Percentiles rank a stretch among this genome's conserved stretches.
phyloP scores from a whole-genome alignment of 805 yeast genomes.

The Candida patagonica region DNA sequence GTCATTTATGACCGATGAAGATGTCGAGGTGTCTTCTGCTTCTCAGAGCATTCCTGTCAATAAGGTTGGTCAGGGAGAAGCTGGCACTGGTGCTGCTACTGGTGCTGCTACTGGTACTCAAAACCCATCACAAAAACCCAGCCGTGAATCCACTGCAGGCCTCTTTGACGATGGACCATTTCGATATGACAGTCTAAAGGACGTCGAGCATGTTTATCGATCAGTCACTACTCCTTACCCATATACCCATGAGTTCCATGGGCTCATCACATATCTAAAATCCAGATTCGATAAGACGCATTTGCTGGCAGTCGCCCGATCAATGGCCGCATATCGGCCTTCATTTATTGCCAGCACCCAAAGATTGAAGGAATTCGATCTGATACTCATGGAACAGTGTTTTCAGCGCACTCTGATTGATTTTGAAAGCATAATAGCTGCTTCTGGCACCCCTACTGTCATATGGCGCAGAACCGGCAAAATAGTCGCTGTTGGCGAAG shows the following conservation, averaged over 20 bases:
- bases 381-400: constrained; percentile 51
- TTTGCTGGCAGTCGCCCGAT: constrained; percentile 30
- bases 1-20: constrained; percentile 1
- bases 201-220: constrained; percentile 45
- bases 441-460: constrained; percentile 69
- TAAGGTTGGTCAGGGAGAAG: neutral
- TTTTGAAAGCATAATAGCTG: constrained; percentile 39
- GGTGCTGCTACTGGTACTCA: constrained; percentile 2
- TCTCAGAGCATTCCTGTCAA: neutral
- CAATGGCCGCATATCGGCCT: constrained; percentile 47
- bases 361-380: constrained; percentile 60
- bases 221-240: constrained; percentile 52
- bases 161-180: constrained; percentile 1
- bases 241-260: constrained; percentile 56
- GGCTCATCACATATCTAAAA: constrained; percentile 46
- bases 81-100: neutral
- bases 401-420: constrained; percentile 51
- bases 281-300: constrained; percentile 37
- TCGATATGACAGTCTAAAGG: constrained; percentile 24
- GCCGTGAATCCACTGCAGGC: neutral
- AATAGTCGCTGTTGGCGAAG: constrained; percentile 69
- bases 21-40: neutral
- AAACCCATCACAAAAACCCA: constrained; percentile 2
- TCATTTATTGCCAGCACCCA: constrained; percentile 71
- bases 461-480: constrained; percentile 86